Evolutionary conservation across 1,284 basidiomycete species (phyloP), one percentile per base, ranked within the genome.

Genomic region (Ceratobasidium sp.): DNA sequence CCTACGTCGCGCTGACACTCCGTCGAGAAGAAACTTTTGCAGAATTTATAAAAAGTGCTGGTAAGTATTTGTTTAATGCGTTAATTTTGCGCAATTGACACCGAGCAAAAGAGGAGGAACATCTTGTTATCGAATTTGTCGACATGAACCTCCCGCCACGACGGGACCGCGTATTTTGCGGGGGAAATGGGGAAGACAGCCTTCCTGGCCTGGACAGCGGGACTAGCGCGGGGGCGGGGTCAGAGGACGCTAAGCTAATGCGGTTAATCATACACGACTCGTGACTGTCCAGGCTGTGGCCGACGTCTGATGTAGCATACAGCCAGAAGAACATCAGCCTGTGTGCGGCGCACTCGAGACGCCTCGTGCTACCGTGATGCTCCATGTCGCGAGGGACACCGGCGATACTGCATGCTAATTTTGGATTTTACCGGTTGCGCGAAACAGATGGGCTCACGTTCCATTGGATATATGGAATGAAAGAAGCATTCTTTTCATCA

Each of bases 11-110:
- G 1, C n/a, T 74, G 11, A 74, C 68, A 8, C 63, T 77, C 19
- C 64, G 76, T 46, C 73, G 74, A 14, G 75, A 74, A 61, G 46
- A 54, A 37, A 76, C 76, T 4, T 71, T 75, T 51, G 65, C 39
- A 22, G 75, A 68, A 41, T 77, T 77, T 51, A 58, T 71, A 14
- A 29, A 39, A 8, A 54, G 27, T 1, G 72, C 56, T 14, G 65
- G 76, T 76, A 53, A 27, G 75, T 75, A 6, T 37, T 39, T 37
- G 5, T 6, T n/a, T 65, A 19, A 8, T 31, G 14, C 14, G 27
- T 19, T 39, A 31, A 16, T 56, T 62, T 59, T 24, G n/a, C 58
- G 51, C 22, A 31, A 16, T 49, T 11, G 43, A 63, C 11, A 59
- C 22, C 51, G n/a, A 43, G 29, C 53, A 46, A 65, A 74, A 39